phyloP scores from a whole-genome alignment of 495 filamentous ascomycete species.

The Aspergillus avenaceus region DNA sequence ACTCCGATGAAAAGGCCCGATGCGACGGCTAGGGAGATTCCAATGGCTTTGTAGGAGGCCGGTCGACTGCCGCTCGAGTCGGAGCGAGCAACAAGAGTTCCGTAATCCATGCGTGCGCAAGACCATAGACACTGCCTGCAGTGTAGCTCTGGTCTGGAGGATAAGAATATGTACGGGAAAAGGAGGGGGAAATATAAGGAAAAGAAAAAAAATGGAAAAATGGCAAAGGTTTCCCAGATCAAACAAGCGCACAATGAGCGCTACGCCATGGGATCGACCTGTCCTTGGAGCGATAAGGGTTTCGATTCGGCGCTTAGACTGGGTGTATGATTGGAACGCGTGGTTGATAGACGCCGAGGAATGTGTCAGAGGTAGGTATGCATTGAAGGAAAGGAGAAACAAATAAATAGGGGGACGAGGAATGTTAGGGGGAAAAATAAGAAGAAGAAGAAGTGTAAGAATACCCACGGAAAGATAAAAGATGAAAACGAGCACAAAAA shows the following conservation, averaged over 20 bases:
- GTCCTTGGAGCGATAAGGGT: neutral
- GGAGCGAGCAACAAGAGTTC: constrained; percentile 46
- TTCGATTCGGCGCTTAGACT: neutral
- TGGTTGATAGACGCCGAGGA: neutral
- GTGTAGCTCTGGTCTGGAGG: neutral
- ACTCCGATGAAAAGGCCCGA: constrained; percentile 93
- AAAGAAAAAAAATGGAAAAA: neutral
- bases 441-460: neutral
- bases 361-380: neutral
- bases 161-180: neutral
- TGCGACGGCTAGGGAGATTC: constrained; percentile 78
- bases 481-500: constrained; percentile 5
- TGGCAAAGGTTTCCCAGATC: too few species aligned
- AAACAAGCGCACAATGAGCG: neutral
- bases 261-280: neutral
- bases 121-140: constrained; percentile 1
- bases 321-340: neutral
- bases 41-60: constrained; percentile 77
- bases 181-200: neutral
- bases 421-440: neutral
- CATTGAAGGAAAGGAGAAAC: neutral
- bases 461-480: constrained; percentile 8
- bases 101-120: constrained; percentile 42
- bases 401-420: neutral
- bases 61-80: constrained; percentile 43